phyloP scores from a whole-genome alignment of 345 rosid genomes.

The Crucihimalaya himalaica region DNA sequence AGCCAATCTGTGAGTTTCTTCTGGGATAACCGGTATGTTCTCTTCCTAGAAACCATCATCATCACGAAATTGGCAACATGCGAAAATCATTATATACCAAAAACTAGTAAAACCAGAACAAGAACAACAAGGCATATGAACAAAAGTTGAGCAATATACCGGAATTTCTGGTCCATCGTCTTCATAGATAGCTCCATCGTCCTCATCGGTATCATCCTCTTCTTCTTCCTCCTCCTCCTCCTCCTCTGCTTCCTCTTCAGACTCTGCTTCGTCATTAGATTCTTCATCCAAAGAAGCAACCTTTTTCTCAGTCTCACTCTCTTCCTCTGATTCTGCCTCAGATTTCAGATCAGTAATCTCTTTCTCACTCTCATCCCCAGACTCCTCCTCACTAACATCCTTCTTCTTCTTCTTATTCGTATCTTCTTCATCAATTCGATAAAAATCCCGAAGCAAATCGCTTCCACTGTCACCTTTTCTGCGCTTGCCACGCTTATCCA shows the following conservation, averaged over 20 bases:
- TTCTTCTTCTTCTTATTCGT: neutral
- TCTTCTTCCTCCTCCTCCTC: slow-evolving; percentile 36
- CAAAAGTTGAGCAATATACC: slow-evolving; percentile 38
- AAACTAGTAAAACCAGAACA: neutral
- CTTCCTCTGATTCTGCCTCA: slow-evolving; percentile 29
- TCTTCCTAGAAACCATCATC: slow-evolving; percentile 55
- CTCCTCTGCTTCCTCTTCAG: slow-evolving; percentile 27
- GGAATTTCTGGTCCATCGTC: slow-evolving; percentile 51
- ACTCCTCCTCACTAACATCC: slow-evolving; percentile 4
- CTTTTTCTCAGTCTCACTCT: slow-evolving; percentile 22
- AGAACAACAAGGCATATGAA: neutral
- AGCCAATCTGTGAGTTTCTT: slow-evolving; percentile 82
- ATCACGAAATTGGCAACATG: neutral
- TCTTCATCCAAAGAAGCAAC: slow-evolving; percentile 45
- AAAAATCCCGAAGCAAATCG: slow-evolving; percentile 63
- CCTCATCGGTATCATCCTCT: slow-evolving; percentile 67
- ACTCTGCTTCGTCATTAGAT: slow-evolving; percentile 48
- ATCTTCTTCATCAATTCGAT: slow-evolving; percentile 47
- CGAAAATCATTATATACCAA: neutral
- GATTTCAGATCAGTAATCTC: slow-evolving; percentile 19
- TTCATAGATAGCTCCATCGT: slow-evolving; percentile 44
- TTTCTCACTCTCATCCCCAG: slow-evolving; percentile 40
- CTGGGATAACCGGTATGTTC: slow-evolving; percentile 53
- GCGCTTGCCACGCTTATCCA: slow-evolving; percentile 80
- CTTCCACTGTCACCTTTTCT: slow-evolving; percentile 47